phyloP scores from a whole-genome alignment of 2,329 filamentous ascomycete species.

The Cercospora nicotianae region DNA sequence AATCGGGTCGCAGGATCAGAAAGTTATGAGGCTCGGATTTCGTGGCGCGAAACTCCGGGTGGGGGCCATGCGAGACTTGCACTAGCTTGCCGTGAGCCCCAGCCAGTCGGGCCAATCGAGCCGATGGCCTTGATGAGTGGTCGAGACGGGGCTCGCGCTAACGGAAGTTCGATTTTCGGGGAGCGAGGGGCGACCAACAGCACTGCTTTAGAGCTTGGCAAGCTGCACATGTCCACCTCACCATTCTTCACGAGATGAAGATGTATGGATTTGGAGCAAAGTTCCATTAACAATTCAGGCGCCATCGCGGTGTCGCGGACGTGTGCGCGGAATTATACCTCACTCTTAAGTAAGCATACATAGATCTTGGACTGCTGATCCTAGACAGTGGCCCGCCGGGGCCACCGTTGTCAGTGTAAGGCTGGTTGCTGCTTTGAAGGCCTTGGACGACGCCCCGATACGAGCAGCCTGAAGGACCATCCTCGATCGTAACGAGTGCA shows the following conservation, averaged over 20 bases:
- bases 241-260: not conserved
- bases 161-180: not conserved
- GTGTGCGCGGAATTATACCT: not conserved
- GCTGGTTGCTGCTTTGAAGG: not conserved
- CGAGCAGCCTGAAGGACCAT: not conserved
- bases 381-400: not conserved
- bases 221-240: not conserved
- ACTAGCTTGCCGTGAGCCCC: not conserved
- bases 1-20: not conserved
- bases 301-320: not conserved
- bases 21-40: constrained; percentile 1
- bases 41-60: not conserved
- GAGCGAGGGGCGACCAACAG: not conserved
- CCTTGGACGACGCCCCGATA: not conserved
- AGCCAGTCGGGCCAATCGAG: not conserved
- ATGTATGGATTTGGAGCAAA: not conserved
- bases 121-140: not conserved
- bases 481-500: not conserved
- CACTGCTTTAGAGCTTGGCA: not conserved
- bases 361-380: not conserved
- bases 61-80: not conserved
- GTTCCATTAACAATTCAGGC: not conserved
- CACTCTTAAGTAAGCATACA: not conserved
- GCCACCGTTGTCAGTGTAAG: not conserved
- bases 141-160: not conserved